Conservation (phyloP, 331 rosid genomes). For the Quercus phellos region DNA sequence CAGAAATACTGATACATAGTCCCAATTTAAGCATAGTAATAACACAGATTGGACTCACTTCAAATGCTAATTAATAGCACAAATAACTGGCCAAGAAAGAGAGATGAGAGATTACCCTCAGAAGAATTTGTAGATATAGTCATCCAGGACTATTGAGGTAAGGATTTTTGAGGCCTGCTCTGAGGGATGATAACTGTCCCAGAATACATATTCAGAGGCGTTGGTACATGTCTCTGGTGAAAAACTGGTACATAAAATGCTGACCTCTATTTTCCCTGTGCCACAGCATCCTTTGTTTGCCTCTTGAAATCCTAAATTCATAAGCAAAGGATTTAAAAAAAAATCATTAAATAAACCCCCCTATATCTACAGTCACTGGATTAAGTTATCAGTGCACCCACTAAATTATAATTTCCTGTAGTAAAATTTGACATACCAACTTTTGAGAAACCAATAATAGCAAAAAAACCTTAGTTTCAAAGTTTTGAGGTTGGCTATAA, state of each 20-base stretch:
- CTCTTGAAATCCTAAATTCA: conserved; percentile 53
- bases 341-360: not conserved
- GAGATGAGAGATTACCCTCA: not conserved
- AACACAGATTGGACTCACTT: too few relatives aligned
- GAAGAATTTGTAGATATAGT: conserved; percentile 34
- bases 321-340: not conserved
- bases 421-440: too few relatives aligned
- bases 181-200: conserved; percentile 74
- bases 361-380: too few relatives aligned
- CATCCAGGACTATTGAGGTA: conserved; percentile 1
- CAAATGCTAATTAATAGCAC: too few relatives aligned
- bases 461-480: too few relatives aligned
- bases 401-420: too few relatives aligned
- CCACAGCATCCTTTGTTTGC: conserved; percentile 66
- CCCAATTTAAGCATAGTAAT: too few relatives aligned
- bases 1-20: too few relatives aligned
- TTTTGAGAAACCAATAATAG: not conserved
- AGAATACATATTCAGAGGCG: conserved; percentile 46
- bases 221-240: conserved; percentile 29
- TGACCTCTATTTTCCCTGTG: conserved; percentile 48
- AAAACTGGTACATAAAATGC: conserved; percentile 40
- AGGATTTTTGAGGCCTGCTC: conserved; percentile 34
- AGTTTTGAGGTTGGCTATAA: too few relatives aligned
- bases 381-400: too few relatives aligned
- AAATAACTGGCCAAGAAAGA: not conserved